Evolutionary conservation across 164 flowering plant genomes (phyloP), one percentile per base, ranked within the genome.

Genomic region (Litsea cubeba): DNA sequence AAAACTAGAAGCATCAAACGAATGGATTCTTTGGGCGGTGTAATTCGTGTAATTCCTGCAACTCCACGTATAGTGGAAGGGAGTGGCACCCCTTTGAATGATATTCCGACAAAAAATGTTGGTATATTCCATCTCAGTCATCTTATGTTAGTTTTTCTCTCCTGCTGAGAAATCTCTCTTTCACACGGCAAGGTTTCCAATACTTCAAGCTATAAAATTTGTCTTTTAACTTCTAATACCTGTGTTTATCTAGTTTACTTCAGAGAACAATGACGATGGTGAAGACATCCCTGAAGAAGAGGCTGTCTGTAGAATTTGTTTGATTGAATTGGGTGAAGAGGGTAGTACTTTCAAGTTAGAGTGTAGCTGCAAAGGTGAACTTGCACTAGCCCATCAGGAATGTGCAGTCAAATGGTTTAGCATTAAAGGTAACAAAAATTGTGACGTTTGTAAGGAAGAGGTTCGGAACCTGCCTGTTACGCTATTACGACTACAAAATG

Each of bases 321-420:
- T 95, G 71, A 84, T 89, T 62, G 99, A 93, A 76, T 78, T 95
- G 68, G 79, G 89, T 76, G 99, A 95, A 86, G 98, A 94, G 12
- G 93, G 96, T 68, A 92, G 89, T 78, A 91, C 97, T 26, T 82
- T 95, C 11, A 95, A 95, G 85, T 78, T 95, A 90, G 98, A 95
- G 73, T 95, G 99, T 81, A 88, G 93, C 82, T 95, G 99, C 88
- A 95, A 87, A 87, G 99, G 99, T 4, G 99, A 90, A 82, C 95
- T 95, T 74, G 92, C 96, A 77, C 85, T 95, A 72, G 97, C 99
- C 67, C 99, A 95, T 84, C 84, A 89, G 81, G 97, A 90, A 62
- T 95, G 99, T 83, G 97, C 97, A 22, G 69, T 95, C n/a, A 95
- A 92, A 86, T 95, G 99, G 99, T 95, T 95, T 77, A 87, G 89